These are phyloP conservation scores for Didymella lethalis DNA, from an alignment of 2,329 filamentous ascomycete species.

Conservation along the genomic window DNA sequence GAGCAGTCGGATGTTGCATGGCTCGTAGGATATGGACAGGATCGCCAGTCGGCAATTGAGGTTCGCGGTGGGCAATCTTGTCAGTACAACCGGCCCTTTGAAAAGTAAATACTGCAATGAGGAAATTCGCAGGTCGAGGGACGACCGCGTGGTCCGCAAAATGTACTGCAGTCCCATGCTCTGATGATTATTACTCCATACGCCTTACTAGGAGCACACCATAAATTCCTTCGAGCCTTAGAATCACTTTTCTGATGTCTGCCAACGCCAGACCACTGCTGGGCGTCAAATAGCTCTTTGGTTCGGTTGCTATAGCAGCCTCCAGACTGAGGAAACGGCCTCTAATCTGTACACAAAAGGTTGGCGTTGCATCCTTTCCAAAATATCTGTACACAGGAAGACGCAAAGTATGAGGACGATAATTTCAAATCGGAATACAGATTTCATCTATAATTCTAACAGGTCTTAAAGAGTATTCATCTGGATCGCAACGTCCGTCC, in stretches of 20 bases:
- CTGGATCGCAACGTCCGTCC: not conserved
- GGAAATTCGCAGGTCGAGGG: not conserved
- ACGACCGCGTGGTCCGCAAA: not conserved
- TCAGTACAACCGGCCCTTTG: not conserved
- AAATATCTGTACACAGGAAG: too few species aligned
- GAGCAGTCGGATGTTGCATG: slow-evolving; percentile 4
- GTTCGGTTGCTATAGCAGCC: not conserved
- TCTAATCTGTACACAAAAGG: not conserved
- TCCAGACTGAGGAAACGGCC: not conserved
- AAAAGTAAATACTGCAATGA: not conserved
- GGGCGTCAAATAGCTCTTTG: not conserved
- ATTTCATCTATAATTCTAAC: not conserved
- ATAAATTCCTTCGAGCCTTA: not conserved
- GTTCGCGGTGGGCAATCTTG: not conserved
- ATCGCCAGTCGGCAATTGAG: not conserved
- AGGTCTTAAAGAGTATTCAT: not conserved
- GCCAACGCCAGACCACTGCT: not conserved
- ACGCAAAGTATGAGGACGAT: too few species aligned
- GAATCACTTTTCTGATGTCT: not conserved
- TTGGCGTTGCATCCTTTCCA: not conserved
- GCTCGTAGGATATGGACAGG: not conserved
- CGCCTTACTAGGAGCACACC: not conserved
- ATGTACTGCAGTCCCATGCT: not conserved
- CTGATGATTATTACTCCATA: not conserved
- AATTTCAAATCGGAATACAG: not conserved